Evolutionary conservation across 257 asterid genomes (phyloP).

Genomic region (Datura wrightii): DNA sequence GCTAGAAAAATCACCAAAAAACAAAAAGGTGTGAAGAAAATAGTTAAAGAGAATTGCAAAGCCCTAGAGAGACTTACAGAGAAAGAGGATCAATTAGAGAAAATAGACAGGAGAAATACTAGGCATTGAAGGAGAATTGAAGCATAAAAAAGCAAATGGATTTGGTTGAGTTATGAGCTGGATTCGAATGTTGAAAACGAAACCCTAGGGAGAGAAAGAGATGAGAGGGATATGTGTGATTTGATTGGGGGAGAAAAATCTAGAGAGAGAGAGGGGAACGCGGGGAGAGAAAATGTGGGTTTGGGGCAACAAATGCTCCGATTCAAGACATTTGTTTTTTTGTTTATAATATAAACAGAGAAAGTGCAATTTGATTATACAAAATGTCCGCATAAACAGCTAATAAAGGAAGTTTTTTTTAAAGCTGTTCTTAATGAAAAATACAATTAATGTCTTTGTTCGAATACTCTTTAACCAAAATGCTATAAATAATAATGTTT

Average conservation of each 20-base stretch:
- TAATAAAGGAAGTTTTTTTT: neutral
- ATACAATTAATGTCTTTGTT: neutral
- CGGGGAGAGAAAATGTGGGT: conserved; percentile 27
- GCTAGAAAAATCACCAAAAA: neutral
- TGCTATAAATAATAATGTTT: neutral
- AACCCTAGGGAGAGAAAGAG: conserved; percentile 52
- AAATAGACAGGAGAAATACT: neutral
- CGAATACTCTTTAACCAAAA: neutral
- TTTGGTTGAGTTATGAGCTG: conserved; percentile 33
- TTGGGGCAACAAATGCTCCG: conserved; percentile 23
- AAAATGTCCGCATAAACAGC: conserved; percentile 16
- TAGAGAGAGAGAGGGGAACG: conserved; percentile 37
- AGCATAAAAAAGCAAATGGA: neutral
- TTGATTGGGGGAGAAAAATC: conserved; percentile 45
- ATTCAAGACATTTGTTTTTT: neutral
- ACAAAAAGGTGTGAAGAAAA: neutral
- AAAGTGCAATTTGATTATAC: neutral
- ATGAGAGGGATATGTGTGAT: conserved; percentile 34
- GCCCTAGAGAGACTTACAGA: conserved; percentile 4
- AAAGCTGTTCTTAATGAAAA: neutral
- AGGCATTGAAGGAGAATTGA: neutral
- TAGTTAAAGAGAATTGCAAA: neutral
- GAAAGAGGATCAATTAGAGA: neutral
- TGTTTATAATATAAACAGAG: neutral
- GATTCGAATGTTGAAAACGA: conserved; percentile 39